Base-by-base conservation (phyloP, 331 rosid species). In the Quercus tomentella region DNA sequence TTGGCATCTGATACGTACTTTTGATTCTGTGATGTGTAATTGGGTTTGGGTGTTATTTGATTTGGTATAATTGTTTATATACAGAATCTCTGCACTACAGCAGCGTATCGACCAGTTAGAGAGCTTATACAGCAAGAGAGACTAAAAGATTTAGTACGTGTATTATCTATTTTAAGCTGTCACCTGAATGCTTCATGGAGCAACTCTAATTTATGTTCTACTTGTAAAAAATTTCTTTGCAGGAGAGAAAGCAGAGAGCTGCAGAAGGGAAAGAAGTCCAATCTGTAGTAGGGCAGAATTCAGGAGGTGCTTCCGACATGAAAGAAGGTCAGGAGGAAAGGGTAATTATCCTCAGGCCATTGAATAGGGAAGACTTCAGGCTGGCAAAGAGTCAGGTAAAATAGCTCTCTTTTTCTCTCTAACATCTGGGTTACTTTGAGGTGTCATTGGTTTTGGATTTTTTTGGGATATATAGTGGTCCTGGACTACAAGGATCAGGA, bases 81-180 rank as follows among this genome's bases (percentile, higher is more conserved):
- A 75, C 86, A 96, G 99, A 96, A 88, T 83, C 76, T 96, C 70
- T 96, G 99, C 89, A 89, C 92, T 22, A 92, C 99, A 18, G 97
- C 99, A 52, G 99, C 97, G 1, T 96, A 96, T 80, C 80, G 97
- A 12, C 99, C 97, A 9, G 98, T 96, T 26, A 79, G 97, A 85
- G 98, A 92, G 69, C 77, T 91, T 73, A 96, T 93, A 82, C 91
- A 90, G 80, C 91, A 91, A 82, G 99, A 96, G 86, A 90, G 97
- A 70, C 51, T 82, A 3, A 96, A 92, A 85, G 92, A 80, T 76
- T 62, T 87, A 88, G 99, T 93, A 86, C 79, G 84, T 52, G 20
- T 23, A 11, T 6, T 54, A 75, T 30, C 62, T 51, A 20, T n/a
- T 60, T 77, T 31, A 3, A 77, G 65, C 26, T 67, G 0, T 45